These are phyloP conservation scores for Ogataea sp. DNA, from an alignment of 805 yeast genomes.

Conservation along the genomic window DNA sequence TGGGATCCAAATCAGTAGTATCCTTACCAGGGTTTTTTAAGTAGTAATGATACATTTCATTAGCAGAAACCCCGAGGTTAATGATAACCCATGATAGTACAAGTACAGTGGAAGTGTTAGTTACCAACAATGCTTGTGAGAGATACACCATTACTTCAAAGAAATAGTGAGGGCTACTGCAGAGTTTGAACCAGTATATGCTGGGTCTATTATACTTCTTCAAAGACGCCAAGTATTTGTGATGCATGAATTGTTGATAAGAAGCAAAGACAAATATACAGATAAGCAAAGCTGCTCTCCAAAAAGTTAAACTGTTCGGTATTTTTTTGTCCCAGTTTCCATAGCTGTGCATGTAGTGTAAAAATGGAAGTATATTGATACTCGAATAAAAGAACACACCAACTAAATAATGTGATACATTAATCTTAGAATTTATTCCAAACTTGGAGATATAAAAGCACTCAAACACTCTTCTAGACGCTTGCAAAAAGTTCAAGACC, in stretches of 20 bases:
- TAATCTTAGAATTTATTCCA: constrained; percentile 43
- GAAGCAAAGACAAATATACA: constrained; percentile 27
- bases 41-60: constrained; percentile 45
- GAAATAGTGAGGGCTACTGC: constrained; percentile 61
- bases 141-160: constrained; percentile 56
- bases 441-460: constrained; percentile 41
- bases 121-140: constrained; percentile 15
- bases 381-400: constrained; percentile 54
- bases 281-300: not conserved
- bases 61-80: constrained; percentile 49
- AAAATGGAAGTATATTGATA: constrained; percentile 29
- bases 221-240: constrained; percentile 37
- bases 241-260: constrained; percentile 42
- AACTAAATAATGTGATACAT: constrained; percentile 56
- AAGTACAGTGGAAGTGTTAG: constrained; percentile 14
- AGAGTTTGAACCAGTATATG: constrained; percentile 37
- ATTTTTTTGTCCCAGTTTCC: not conserved
- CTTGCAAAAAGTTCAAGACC: constrained; percentile 36
- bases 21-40: constrained; percentile 10
- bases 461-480: constrained; percentile 48
- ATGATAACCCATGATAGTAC: constrained; percentile 30
- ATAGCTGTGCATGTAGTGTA: constrained; percentile 7
- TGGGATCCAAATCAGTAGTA: not conserved
- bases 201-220: constrained; percentile 52
- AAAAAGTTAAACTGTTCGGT: not conserved